These are phyloP conservation scores for Aspergillus vadensis DNA, from an alignment of 2,329 filamentous ascomycete species.

Conservation along the genomic window DNA sequence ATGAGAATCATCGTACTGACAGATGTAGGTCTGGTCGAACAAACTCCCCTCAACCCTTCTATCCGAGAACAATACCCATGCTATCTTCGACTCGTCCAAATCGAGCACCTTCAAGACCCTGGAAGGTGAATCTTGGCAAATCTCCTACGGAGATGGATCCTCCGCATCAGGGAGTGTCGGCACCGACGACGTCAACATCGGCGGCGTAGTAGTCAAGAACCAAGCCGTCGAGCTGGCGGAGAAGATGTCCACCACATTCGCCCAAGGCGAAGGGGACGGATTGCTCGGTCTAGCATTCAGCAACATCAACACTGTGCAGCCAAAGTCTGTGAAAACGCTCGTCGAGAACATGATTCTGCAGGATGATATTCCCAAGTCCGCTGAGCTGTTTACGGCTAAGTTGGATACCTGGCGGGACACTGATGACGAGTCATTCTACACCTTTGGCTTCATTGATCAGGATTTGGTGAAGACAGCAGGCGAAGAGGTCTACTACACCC, in stretches of 20 bases:
- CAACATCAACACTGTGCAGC: slow-evolving; percentile 63
- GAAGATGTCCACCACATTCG: slow-evolving; percentile 60
- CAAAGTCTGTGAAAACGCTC: slow-evolving; percentile 59
- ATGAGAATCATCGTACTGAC: slow-evolving; percentile 8
- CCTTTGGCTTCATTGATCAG: slow-evolving; percentile 71
- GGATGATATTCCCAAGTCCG: slow-evolving; percentile 53
- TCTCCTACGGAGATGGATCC: slow-evolving; percentile 69
- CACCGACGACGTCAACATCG: slow-evolving; percentile 63
- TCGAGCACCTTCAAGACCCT: slow-evolving; percentile 61
- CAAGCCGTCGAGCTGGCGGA: slow-evolving; percentile 68
- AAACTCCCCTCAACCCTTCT: slow-evolving; percentile 13
- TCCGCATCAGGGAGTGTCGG: slow-evolving; percentile 66
- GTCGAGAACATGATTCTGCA: slow-evolving; percentile 70
- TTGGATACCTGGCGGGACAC: slow-evolving; percentile 60
- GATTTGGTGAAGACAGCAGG: slow-evolving; percentile 58
- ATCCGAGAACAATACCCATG: slow-evolving; percentile 44
- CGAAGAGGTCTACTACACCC: slow-evolving; percentile 60
- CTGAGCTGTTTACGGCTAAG: slow-evolving; percentile 65
- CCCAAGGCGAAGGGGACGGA: slow-evolving; percentile 60
- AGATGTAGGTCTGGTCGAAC: slow-evolving; percentile 6
- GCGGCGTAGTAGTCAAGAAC: slow-evolving; percentile 61
- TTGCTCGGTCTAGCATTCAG: slow-evolving; percentile 68
- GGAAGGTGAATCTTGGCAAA: slow-evolving; percentile 60
- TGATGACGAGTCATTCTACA: slow-evolving; percentile 64
- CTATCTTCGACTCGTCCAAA: slow-evolving; percentile 61